Evolutionary conservation across 306 rosid species (phyloP).

Genomic region (Rosa chinensis): DNA sequence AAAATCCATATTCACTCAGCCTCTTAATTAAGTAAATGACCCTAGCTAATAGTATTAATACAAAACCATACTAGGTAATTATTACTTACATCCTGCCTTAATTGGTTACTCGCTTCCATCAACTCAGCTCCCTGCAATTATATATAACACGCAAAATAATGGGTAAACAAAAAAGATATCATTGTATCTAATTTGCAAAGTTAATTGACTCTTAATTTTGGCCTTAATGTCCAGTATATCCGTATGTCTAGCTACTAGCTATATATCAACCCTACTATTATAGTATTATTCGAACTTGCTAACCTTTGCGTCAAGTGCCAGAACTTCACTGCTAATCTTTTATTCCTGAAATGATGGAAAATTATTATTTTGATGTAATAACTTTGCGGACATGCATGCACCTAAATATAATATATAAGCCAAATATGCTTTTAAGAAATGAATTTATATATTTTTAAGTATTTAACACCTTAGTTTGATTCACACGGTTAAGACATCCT

Average conservation of each 20-base stretch:
- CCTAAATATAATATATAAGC: not conserved
- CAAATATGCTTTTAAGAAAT: not conserved
- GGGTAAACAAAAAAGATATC: not conserved
- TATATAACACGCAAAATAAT: not conserved
- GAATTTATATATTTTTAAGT: too few relatives aligned
- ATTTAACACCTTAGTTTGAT: constrained; percentile 30
- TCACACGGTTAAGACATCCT: constrained; percentile 34
- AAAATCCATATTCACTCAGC: not conserved
- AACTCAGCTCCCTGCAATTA: constrained; percentile 26
- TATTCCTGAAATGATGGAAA: constrained; percentile 29
- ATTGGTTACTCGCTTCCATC: constrained; percentile 26
- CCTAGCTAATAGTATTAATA: not conserved
- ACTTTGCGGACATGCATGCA: too few relatives aligned
- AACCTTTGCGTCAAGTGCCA: constrained; percentile 35
- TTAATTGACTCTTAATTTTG: not conserved
- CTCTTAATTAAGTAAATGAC: not conserved
- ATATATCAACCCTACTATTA: not conserved
- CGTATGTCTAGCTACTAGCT: too few relatives aligned
- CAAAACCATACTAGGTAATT: not conserved
- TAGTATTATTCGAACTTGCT: not conserved
- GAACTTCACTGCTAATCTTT: constrained; percentile 26
- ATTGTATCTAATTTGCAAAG: too few relatives aligned
- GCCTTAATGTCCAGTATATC: not conserved
- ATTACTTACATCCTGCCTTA: constrained; percentile 26
- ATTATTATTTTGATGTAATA: not conserved